Conservation (phyloP, 78 protist species). For the Dictyostelium brefeldianum region DNA sequence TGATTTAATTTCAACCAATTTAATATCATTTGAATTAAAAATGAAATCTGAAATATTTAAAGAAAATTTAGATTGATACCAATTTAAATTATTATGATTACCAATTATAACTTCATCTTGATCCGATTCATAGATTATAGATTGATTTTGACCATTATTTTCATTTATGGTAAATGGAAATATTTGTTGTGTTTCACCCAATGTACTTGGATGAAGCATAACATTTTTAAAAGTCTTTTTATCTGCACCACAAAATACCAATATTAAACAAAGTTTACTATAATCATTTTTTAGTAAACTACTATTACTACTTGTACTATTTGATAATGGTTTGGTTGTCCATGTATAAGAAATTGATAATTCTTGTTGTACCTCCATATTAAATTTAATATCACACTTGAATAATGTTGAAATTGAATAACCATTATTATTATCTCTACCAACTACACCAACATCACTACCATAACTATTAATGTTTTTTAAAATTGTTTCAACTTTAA, state of each 20-base stretch:
- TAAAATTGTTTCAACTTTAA: neutral
- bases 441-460: neutral
- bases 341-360: slow-evolving; percentile 4
- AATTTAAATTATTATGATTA: neutral
- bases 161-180: slow-evolving; percentile 1
- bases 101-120: slow-evolving; percentile 4
- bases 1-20: slow-evolving; percentile 16
- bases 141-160: neutral
- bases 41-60: neutral
- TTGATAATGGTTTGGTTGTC: neutral
- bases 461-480: neutral
- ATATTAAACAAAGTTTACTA: neutral
- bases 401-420: slow-evolving; percentile 16
- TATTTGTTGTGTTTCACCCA: neutral
- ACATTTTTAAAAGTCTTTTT: neutral
- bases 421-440: neutral
- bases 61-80: slow-evolving; percentile 3
- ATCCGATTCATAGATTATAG: neutral
- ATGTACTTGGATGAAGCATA: slow-evolving; percentile 9
- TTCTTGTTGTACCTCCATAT: neutral
- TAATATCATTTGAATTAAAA: neutral
- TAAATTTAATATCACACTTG: neutral
- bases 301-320: neutral
- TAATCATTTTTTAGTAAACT: neutral
- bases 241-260: neutral